Evolutionary conservation across 2,329 filamentous ascomycete genomes (phyloP).

Genomic region (Calonectria pauciramosa): DNA sequence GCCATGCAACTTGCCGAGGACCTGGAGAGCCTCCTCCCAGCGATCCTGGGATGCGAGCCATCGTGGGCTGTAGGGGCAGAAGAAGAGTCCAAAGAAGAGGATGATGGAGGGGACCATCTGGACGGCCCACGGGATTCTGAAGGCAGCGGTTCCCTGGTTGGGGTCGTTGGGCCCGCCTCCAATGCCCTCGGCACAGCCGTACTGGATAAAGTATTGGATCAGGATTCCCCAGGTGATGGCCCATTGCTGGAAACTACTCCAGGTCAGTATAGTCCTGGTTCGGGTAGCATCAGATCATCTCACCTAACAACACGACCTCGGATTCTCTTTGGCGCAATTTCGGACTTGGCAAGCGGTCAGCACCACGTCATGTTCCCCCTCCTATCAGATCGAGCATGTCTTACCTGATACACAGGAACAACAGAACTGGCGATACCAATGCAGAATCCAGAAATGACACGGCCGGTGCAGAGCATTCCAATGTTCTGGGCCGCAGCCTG

Average conservation of each 20-base stretch:
- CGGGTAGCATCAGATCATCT: background rate
- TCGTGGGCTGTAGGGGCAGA: constrained; percentile 75
- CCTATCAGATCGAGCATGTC: constrained; percentile 44
- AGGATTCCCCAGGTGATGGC: constrained; percentile 79
- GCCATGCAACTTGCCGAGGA: constrained; percentile 72
- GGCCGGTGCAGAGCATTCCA: constrained; percentile 78
- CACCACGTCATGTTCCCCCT: background rate
- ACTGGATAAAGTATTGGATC: constrained; percentile 77
- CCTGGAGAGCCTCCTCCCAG: constrained; percentile 74
- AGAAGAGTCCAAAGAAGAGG: constrained; percentile 69
- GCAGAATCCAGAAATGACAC: constrained; percentile 78
- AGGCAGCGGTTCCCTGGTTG: constrained; percentile 66
- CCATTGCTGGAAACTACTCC: constrained; percentile 71
- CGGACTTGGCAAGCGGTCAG: constrained; percentile 54
- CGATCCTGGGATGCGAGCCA: constrained; percentile 79
- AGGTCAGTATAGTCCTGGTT: background rate
- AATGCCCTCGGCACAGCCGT: constrained; percentile 68
- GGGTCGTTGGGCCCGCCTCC: constrained; percentile 64
- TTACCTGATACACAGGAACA: constrained; percentile 75
- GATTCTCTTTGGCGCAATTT: constrained; percentile 71
- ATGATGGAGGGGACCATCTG: constrained; percentile 69
- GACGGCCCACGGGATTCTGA: constrained; percentile 73
- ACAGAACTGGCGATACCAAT: constrained; percentile 82
- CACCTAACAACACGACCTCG: constrained; percentile 69
- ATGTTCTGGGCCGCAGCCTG: constrained; percentile 75